These are phyloP conservation scores for Poteriospumella lacustris DNA, from an alignment of 108 stramenopile genomes.

Conservation along the genomic window DNA sequence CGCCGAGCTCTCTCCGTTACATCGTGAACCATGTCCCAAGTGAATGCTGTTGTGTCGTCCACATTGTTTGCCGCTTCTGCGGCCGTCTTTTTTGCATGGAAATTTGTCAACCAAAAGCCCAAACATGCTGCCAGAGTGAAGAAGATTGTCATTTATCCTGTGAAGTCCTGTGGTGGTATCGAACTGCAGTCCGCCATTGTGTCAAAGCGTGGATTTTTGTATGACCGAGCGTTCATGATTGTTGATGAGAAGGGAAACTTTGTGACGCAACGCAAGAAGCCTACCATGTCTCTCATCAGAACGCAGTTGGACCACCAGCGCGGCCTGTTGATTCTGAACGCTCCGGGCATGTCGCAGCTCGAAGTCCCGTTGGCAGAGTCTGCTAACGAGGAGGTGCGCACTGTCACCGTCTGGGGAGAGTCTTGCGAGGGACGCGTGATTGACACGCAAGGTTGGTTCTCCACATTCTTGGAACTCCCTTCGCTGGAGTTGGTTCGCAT, in stretches of 20 bases:
- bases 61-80: no score
- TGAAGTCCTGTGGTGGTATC: conserved; percentile 53
- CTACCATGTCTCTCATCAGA: conserved; percentile 48
- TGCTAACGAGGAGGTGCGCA: neutral
- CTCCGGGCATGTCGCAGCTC: conserved; percentile 42
- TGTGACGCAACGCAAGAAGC: conserved; percentile 42
- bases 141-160: conserved; percentile 49
- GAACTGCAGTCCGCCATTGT: conserved; percentile 32
- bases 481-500: conserved; percentile 51
- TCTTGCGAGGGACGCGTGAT: conserved; percentile 42
- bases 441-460: conserved; percentile 47
- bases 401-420: conserved; percentile 53
- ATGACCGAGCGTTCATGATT: conserved; percentile 54
- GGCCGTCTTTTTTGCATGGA: no score
- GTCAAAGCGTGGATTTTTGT: conserved; percentile 36
- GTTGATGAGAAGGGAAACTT: conserved; percentile 47
- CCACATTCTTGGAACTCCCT: conserved; percentile 32
- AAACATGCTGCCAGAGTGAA: no score
- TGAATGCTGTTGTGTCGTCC: no score
- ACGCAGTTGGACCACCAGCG: conserved; percentile 21
- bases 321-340: conserved; percentile 32
- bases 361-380: conserved; percentile 35
- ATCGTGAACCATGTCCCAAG: no score
- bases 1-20: no score
- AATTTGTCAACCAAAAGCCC: no score